Base-by-base conservation (phyloP, 495 filamentous ascomycete species). In the Aspergillus diversus region DNA sequence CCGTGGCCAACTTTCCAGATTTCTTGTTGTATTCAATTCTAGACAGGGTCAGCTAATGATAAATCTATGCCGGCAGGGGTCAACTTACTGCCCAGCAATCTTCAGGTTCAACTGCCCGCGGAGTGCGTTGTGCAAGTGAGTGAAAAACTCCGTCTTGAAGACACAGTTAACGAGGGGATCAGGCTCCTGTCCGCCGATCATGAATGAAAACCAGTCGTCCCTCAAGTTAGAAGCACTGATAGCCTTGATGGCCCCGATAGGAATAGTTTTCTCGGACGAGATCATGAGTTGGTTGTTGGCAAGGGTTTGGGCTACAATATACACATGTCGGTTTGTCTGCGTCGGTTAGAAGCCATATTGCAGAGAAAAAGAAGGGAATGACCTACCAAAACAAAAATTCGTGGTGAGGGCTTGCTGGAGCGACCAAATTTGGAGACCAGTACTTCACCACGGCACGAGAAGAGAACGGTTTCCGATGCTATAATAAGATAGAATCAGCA, bases 11-110 rank as follows among this genome's bases (percentile, higher is more conserved):
- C 80, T 99, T 99, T 37, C 92, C 92, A 4, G 96, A 96, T 79
- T 99, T 99, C 85, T 98, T 99, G 69, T 93, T 92, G 75, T 95
- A 99, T 71, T 97, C 92, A 71, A 99, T 93, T 2, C 81, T 85
- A 62, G 16, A 21, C 15, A 31, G n/a, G 6, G 66, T 82, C 68
- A 81, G 75, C 46, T 34, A 6, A 12, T 12, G 5, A 17, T 57
- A 59, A 53, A 21, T 56, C 68, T 15, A 15, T 11, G 0, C 0
- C 4, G 11, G n/a, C 37, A 43, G 33, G 12, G 50, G 7, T 42
- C n/a, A 52, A 75, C 80, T 76, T 72, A 83, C 77, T 83, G 83
- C 34, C 93, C 87, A 15, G 79, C 86, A 61, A 99, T 91, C 80
- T 90, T 92, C 59, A 99, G 73, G 70, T 90, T 90, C 69, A 95